Evolutionary conservation across 352 stramenopile species (phyloP), one percentile per base, ranked within the genome.

Genomic region (Pythium chondricola): DNA sequence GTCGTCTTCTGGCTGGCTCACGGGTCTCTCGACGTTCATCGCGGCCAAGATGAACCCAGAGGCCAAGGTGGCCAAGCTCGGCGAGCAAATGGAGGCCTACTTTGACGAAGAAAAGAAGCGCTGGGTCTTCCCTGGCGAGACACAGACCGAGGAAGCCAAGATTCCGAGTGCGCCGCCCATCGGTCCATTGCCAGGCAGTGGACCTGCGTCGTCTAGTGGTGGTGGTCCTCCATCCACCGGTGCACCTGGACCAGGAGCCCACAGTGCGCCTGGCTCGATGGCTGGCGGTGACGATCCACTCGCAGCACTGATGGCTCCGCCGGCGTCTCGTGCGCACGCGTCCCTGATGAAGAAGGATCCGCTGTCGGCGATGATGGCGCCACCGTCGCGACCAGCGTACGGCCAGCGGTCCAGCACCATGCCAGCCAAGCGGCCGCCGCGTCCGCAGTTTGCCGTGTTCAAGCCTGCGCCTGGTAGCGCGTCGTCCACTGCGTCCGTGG

Each of bases 81-180:
- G 77, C 2, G 65, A 79, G 53, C 64, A 91, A 9, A 83, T 88
- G 79, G 71, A 88, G 35, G 82, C 78, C 8, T 91, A 91, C 48
- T 95, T 71, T 40, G 79, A 88, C 52, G 65, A 95, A 50, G 62
- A 87, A 25, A 71, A 76, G 35, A 90, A 95, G 59, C 70, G 82
- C n/a, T 95, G 84, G 84, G 69, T 95, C 6, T 93, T 95, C 58
- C 84, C 84, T 33, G 84, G 76, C 20, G 84, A 92, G 64, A 70
- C 66, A 1, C 63, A 71, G n/a, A 40, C 64, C 2, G 82, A 89
- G 18, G 80, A 91, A 50, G 55, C 66, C 4, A 24, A 61, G 11
- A 81, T 76, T 48, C 82, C 81, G 10, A 87, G 73, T 14, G 79
- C 82, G 1, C 84, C 84, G 9, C 84, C 83, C 1, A 92, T 51